These are phyloP conservation scores for Penicillium sp. DNA, from an alignment of 2,329 filamentous ascomycete species.

Conservation along the genomic window DNA sequence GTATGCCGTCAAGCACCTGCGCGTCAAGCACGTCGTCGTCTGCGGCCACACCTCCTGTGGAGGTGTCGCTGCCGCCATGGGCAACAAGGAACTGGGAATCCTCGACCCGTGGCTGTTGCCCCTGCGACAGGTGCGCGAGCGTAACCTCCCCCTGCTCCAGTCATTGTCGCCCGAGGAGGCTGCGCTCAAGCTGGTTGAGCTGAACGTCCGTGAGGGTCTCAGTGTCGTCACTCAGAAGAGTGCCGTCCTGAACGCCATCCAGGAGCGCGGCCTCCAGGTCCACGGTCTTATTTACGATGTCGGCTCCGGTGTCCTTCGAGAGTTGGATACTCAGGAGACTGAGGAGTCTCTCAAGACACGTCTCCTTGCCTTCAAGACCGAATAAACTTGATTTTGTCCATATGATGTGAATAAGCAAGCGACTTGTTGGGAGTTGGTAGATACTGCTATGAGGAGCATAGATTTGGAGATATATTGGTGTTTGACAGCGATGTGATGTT, in stretches of 20 bases:
- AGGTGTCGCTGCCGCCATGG: conserved; percentile 60
- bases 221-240: conserved; percentile 70
- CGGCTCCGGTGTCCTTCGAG: conserved; percentile 57
- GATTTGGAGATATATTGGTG: too few relatives aligned
- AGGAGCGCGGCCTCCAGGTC: conserved; percentile 71
- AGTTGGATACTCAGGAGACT: conserved; percentile 53
- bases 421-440: background rate
- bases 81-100: conserved; percentile 61
- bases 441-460: background rate
- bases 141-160: conserved; percentile 57
- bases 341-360: conserved; percentile 45
- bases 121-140: conserved; percentile 58
- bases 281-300: conserved; percentile 80
- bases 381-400: background rate
- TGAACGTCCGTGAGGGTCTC: conserved; percentile 75
- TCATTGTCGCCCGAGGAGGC: conserved; percentile 54
- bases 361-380: conserved; percentile 45
- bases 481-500: too few relatives aligned
- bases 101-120: conserved; percentile 67
- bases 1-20: conserved; percentile 74
- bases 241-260: conserved; percentile 70
- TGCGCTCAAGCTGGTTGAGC: conserved; percentile 68
- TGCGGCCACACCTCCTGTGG: conserved; percentile 67
- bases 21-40: conserved; percentile 66
- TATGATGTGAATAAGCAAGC: background rate